Conservation (phyloP, 805 yeast species). For the Pichia scutulata region DNA sequence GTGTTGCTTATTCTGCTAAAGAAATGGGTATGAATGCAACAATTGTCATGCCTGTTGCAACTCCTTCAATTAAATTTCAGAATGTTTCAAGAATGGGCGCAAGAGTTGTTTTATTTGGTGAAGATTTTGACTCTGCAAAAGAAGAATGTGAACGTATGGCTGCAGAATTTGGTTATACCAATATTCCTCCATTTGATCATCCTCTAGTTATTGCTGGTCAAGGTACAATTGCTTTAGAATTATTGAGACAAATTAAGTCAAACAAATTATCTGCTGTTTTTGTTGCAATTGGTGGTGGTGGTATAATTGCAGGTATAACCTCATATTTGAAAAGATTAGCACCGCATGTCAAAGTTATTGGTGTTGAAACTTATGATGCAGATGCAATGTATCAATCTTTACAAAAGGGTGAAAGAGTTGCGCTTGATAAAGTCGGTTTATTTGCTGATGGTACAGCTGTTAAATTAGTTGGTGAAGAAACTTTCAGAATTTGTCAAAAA, state of each 20-base stretch:
- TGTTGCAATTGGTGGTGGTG: slow-evolving; percentile 96
- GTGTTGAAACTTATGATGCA: slow-evolving; percentile 94
- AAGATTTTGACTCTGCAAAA: slow-evolving; percentile 93
- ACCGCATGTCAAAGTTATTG: slow-evolving; percentile 94
- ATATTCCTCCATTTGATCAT: slow-evolving; percentile 97
- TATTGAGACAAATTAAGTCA: slow-evolving; percentile 76
- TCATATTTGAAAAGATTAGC: slow-evolving; percentile 89
- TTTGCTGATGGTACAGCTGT: slow-evolving; percentile 99
- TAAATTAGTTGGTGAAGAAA: slow-evolving; percentile 79
- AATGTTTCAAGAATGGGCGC: slow-evolving; percentile 92
- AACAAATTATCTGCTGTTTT: slow-evolving; percentile 79
- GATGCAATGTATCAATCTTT: slow-evolving; percentile 81
- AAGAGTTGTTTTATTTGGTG: slow-evolving; percentile 87
- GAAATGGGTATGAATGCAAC: slow-evolving; percentile 86
- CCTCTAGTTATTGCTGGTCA: slow-evolving; percentile 99
- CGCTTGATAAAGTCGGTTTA: slow-evolving; percentile 72
- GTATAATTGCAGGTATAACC: slow-evolving; percentile 84
- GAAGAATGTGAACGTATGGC: slow-evolving; percentile 74
- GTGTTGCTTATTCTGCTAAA: slow-evolving; percentile 90
- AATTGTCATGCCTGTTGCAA: slow-evolving; percentile 96
- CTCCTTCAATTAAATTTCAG: slow-evolving; percentile 89
- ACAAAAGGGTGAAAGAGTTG: slow-evolving; percentile 43
- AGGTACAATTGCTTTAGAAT: slow-evolving; percentile 93
- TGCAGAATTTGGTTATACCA: slow-evolving; percentile 63
- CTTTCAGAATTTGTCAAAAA: slow-evolving; percentile 70